Base-by-base conservation (phyloP, 2,329 filamentous ascomycete species). In the Cladosporium sp. region DNA sequence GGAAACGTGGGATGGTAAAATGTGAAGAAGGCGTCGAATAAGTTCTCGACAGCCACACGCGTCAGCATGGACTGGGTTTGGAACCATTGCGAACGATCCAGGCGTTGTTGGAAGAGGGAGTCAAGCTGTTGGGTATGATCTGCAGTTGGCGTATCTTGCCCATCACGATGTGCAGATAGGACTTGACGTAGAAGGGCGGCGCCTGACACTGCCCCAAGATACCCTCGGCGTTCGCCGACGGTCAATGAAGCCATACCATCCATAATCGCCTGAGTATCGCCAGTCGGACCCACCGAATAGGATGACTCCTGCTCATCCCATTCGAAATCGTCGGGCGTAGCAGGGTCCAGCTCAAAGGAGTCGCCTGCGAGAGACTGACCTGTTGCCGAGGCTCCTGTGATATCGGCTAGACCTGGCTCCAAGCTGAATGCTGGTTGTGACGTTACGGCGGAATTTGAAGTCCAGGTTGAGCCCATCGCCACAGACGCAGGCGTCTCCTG, bases 221-320 rank as follows among this genome's bases (percentile, higher is more conserved):
- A 48, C 2, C 45, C 45, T 35, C 45, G 29, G 16, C 45, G 27
- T 15, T 48, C 45, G 8, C 45, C 45, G 5, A 48, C 45, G 16
- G 45, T 32, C 8, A 48, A 18, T 16, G 45, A 48, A 16, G 45
- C 45, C 45, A 48, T 48, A 5, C 45, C 45, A 7, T 48, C 45
- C 15, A 38, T 48, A 11, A 48, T 33, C 3, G 45, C 30, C 20
- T 48, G 45, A 11, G 45, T 36, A 15, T 18, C 18, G 4, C 45
- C 35, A 4, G 22, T 35, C 3, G 45, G 25, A 11, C 36, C 36
- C 22, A 40, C 20, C 8, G 45, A 39, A 35, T 35, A 48, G n/a
- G 45, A 40, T n/a, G 41, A 43, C 12, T 48, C 45, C 38, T 48
- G 45, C 22, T 48, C 45, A 18, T 48, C 33, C 45, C 45, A 48